phyloP scores from a whole-genome alignment of 768 basidiomycete genomes.

The Suillus plorans region DNA sequence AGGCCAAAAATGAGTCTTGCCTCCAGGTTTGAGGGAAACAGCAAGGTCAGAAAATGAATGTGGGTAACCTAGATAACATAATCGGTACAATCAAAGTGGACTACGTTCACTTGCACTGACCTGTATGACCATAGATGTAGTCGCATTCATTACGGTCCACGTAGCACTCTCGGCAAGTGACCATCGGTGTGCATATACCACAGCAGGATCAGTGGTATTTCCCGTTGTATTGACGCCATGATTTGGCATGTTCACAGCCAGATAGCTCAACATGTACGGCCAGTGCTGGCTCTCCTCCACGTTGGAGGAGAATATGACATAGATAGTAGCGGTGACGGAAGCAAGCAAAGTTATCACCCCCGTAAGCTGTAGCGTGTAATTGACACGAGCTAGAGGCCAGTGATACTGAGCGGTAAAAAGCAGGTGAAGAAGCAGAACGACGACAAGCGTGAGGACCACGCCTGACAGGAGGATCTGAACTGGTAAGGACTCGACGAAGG shows the following conservation, averaged over 20 bases:
- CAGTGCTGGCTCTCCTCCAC: slow-evolving; percentile 66
- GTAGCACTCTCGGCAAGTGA: slow-evolving; percentile 58
- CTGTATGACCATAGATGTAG: slow-evolving; percentile 82
- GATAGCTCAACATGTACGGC: slow-evolving; percentile 96
- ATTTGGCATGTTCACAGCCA: slow-evolving; percentile 68
- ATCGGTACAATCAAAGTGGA: background rate
- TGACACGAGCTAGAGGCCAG: slow-evolving; percentile 89
- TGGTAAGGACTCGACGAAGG: slow-evolving; percentile 85
- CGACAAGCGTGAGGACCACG: slow-evolving; percentile 79
- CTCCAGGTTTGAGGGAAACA: slow-evolving; percentile 91
- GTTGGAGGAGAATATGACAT: slow-evolving; percentile 65
- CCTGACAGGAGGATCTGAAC: slow-evolving; percentile 87
- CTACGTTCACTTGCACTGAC: slow-evolving; percentile 40
- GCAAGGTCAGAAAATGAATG: slow-evolving; percentile 93
- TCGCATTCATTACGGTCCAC: slow-evolving; percentile 88
- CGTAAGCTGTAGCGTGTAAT: slow-evolving; percentile 86
- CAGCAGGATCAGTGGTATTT: slow-evolving; percentile 23
- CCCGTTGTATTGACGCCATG: slow-evolving; percentile 19
- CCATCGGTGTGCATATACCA: slow-evolving; percentile 49
- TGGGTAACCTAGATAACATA: slow-evolving; percentile 73
- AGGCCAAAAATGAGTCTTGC: slow-evolving; percentile 81
- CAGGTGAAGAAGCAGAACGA: slow-evolving; percentile 87
- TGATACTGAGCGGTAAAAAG: slow-evolving; percentile 96
- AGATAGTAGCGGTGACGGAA: slow-evolving; percentile 73
- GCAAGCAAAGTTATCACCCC: slow-evolving; percentile 81